Percentiles rank a stretch among this genome's conserved stretches.
These are phyloP conservation scores for Blastobotrys muscicola DNA, from an alignment of 805 yeast genomes.

Conservation along the genomic window DNA sequence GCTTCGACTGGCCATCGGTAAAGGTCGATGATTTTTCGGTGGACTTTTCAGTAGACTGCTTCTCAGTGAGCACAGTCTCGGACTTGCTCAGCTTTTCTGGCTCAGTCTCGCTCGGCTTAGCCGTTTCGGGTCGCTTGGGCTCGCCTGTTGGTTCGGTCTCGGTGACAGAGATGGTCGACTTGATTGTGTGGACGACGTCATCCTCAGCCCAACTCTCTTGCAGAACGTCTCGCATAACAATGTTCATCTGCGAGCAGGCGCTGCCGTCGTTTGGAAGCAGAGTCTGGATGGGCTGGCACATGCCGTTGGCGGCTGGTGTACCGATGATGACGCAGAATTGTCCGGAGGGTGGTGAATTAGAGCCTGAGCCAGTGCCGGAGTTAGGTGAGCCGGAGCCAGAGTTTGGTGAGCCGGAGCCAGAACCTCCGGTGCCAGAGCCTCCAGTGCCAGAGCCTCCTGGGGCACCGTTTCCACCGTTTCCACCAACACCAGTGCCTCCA, in stretches of 20 bases:
- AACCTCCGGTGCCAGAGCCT: slow-evolving; percentile 3
- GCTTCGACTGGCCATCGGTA: not conserved
- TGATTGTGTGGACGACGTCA: not conserved
- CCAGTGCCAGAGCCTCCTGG: slow-evolving; percentile 5
- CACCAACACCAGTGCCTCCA: not conserved
- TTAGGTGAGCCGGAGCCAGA: slow-evolving; percentile 3
- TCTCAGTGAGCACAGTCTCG: not conserved
- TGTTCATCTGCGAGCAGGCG: not conserved
- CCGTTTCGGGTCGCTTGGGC: not conserved
- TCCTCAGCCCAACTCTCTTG: not conserved
- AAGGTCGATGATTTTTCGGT: not conserved
- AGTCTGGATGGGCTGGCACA: no score
- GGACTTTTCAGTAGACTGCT: not conserved
- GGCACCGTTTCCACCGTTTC: slow-evolving; percentile 4
- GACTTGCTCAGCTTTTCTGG: not conserved
- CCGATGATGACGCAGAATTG: not conserved
- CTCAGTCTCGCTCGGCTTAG: not conserved
- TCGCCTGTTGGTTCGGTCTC: not conserved
- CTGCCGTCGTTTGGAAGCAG: not conserved
- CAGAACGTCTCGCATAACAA: no score
- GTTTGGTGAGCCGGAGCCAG: slow-evolving; percentile 3
- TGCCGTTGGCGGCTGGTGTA: no score
- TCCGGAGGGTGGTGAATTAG: not conserved
- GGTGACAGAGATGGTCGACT: not conserved
- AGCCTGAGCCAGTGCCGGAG: not conserved